phyloP scores from a whole-genome alignment of 2,329 filamentous ascomycete species.

The Penicillium griseofulvum region DNA sequence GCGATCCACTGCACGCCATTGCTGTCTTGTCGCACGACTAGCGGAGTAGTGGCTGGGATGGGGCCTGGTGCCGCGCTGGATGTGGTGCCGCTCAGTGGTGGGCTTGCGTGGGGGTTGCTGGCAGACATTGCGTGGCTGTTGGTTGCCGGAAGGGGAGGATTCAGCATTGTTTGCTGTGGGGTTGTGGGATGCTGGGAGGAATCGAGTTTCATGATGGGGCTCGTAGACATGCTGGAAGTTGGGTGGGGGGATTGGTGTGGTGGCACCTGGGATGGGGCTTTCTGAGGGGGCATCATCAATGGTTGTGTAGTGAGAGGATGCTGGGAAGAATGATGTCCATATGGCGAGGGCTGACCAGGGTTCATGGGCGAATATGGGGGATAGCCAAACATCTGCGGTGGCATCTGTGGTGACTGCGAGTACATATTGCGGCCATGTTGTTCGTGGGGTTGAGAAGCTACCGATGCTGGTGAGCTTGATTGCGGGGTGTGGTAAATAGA shows the following conservation, averaged over 20 bases:
- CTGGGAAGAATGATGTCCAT: slow-evolving; percentile 55
- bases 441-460: slow-evolving; percentile 86
- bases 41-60: slow-evolving; percentile 91
- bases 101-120: slow-evolving; percentile 34
- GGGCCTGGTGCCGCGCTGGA: slow-evolving; percentile 91
- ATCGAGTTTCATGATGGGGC: slow-evolving; percentile 50
- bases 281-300: slow-evolving; percentile 52
- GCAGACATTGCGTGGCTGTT: slow-evolving; percentile 51
- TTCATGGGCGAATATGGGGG: slow-evolving; percentile 55
- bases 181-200: slow-evolving; percentile 40
- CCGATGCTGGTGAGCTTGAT: slow-evolving; percentile 90
- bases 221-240: slow-evolving; percentile 61
- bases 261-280: slow-evolving; percentile 39
- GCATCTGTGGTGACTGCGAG: slow-evolving; percentile 74
- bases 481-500: slow-evolving; percentile 95
- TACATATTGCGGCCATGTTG: slow-evolving; percentile 82
- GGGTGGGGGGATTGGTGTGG: slow-evolving; percentile 45
- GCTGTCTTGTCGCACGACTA: slow-evolving; percentile 90
- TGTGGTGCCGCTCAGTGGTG: slow-evolving; percentile 68
- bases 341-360: slow-evolving; percentile 55
- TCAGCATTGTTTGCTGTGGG: slow-evolving; percentile 37
- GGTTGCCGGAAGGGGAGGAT: slow-evolving; percentile 48
- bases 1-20: slow-evolving; percentile 99
- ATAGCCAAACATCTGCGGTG: slow-evolving; percentile 81
- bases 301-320: slow-evolving; percentile 57